Conservation (phyloP, 805 yeast genomes). For the Barnettozyma populi region DNA sequence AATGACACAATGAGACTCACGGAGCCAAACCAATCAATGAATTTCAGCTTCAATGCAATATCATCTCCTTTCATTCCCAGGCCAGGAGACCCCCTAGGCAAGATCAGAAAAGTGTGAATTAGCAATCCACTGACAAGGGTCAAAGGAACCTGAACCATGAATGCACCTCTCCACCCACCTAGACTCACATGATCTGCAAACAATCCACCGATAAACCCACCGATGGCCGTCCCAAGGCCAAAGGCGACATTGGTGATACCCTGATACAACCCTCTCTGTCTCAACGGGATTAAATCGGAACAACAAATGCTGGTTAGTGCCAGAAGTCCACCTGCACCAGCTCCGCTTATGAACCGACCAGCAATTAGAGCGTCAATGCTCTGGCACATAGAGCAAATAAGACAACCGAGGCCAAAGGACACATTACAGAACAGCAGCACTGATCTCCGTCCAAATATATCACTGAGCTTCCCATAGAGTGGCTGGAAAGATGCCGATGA, state of each 20-base stretch:
- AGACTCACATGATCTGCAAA: constrained; percentile 32
- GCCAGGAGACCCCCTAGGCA: constrained; percentile 49
- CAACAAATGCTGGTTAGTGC: constrained; percentile 68
- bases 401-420: constrained; percentile 52
- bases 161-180: constrained; percentile 48
- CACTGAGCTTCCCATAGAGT: constrained; percentile 63
- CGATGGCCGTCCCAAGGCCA: constrained; percentile 71
- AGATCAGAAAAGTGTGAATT: constrained; percentile 32
- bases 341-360: constrained; percentile 64
- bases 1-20: constrained; percentile 40
- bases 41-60: constrained; percentile 40
- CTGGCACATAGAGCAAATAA: constrained; percentile 48
- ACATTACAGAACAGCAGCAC: constrained; percentile 45
- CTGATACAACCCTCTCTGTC: constrained; percentile 77
- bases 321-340: constrained; percentile 87
- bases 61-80: constrained; percentile 40
- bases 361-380: constrained; percentile 42
- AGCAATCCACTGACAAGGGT: constrained; percentile 38
- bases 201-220: constrained; percentile 60
- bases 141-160: constrained; percentile 48
- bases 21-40: constrained; percentile 54
- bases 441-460: constrained; percentile 62
- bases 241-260: constrained; percentile 75
- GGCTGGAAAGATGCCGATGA: constrained; percentile 75
- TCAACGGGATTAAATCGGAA: constrained; percentile 70